Evolutionary conservation across 768 basidiomycete genomes (phyloP), one percentile per base, ranked within the genome.

Genomic region (Mycena alexandri): DNA sequence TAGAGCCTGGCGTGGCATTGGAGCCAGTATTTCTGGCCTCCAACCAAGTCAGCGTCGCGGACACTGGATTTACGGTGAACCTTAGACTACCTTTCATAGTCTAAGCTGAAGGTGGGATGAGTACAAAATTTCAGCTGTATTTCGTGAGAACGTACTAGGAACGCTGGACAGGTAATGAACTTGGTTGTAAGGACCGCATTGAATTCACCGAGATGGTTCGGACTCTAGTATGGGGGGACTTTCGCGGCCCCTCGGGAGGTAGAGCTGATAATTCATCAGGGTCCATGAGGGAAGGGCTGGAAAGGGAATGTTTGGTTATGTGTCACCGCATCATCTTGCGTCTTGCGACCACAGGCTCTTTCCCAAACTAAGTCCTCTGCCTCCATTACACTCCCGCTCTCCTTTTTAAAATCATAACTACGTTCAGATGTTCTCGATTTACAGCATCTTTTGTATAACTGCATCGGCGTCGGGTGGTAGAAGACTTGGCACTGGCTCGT

Each of bases 241-340:
- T 80, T 68, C 75, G 76, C 11, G 73, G 68, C 33, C 70, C 75
- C 22, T 80, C 80, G 53, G 81, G 78, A 8, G 81, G 80, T 13
- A 84, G 75, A 19, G 79, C 82, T 33, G 83, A 82, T 60, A 80
- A 76, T 63, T 80, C 81, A 67, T 83, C 29, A 3, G 29, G 29
- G 29, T 29, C 81, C 80, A 82, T 82, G 52, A 11, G 11, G 38
- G 38, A 38, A 14, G 38, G n/a, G n/a, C n/a, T n/a, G n/a, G n/a
- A n/a, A n/a, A n/a, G n/a, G n/a, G n/a, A n/a, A n/a, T n/a, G n/a
- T n/a, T n/a, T n/a, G n/a, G n/a, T n/a, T n/a, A n/a, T n/a, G n/a
- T n/a, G n/a, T n/a, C n/a, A n/a, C n/a, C n/a, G n/a, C n/a, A n/a
- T n/a, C n/a, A n/a, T n/a, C n/a, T n/a, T n/a, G n/a, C n/a, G n/a